Evolutionary conservation across 2,329 filamentous ascomycete species (phyloP).

Genomic region (Penicillium capsulatum): DNA sequence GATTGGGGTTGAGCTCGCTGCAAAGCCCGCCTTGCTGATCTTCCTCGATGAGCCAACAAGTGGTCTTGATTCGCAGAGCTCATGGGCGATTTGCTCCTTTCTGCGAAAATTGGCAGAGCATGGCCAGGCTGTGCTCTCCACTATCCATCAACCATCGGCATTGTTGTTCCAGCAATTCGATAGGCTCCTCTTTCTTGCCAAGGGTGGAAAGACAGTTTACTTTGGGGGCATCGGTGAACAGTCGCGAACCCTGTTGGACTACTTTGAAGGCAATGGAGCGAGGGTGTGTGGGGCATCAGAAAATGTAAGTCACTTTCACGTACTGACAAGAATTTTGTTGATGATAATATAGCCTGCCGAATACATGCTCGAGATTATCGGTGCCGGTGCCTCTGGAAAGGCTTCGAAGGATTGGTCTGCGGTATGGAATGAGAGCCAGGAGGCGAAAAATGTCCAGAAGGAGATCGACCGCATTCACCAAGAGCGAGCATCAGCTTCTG

Average conservation of each 20-base stretch:
- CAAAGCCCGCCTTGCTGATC: constrained; percentile 78
- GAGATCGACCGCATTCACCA: constrained; percentile 58
- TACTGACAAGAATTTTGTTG: neutral
- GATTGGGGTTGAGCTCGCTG: constrained; percentile 87
- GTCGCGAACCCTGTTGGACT: constrained; percentile 53
- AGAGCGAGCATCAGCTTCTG: constrained; percentile 38
- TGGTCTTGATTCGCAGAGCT: constrained; percentile 82
- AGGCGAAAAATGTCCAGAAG: constrained; percentile 52
- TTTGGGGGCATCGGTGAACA: constrained; percentile 62
- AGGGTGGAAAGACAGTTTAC: constrained; percentile 62
- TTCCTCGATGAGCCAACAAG: constrained; percentile 93
- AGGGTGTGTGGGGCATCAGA: constrained; percentile 56
- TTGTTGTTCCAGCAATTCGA: constrained; percentile 84
- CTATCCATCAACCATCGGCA: constrained; percentile 91
- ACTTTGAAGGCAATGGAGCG: constrained; percentile 62
- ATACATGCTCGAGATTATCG: constrained; percentile 60
- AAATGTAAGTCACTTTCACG: constrained; percentile 43
- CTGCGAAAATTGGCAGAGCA: constrained; percentile 81
- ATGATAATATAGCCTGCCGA: constrained; percentile 55
- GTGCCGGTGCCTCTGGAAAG: constrained; percentile 63
- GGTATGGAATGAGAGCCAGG: constrained; percentile 56
- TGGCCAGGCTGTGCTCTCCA: constrained; percentile 84
- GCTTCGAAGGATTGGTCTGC: constrained; percentile 61
- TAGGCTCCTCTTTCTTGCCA: constrained; percentile 57
- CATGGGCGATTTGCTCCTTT: constrained; percentile 83